Evolutionary conservation across 108 stramenopile species (phyloP).

Genomic region (Fragilaria radians): DNA sequence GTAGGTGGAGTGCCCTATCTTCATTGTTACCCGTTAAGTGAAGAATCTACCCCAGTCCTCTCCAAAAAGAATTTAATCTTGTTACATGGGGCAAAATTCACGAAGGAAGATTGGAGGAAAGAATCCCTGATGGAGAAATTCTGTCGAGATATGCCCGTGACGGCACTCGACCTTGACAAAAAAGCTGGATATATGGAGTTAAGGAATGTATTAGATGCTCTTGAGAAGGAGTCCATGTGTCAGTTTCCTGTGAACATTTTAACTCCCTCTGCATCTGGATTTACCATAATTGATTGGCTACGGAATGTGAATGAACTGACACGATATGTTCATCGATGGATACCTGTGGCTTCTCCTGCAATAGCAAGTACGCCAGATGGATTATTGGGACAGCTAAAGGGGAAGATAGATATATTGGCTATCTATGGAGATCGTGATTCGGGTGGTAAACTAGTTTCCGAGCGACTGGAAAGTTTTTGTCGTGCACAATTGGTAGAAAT

Average conservation of each 20-base stretch:
- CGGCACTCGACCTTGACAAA: slow-evolving; percentile 7
- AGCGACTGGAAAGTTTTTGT: slow-evolving; percentile 23
- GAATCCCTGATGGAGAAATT: slow-evolving; percentile 46
- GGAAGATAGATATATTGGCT: slow-evolving; percentile 35
- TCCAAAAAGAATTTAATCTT: slow-evolving; percentile 44
- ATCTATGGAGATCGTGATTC: slow-evolving; percentile 57
- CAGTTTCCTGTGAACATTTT: slow-evolving; percentile 36
- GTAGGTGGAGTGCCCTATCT: background rate
- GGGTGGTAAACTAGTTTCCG: slow-evolving; percentile 34
- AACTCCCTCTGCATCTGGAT: slow-evolving; percentile 73
- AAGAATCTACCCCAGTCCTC: too few species aligned
- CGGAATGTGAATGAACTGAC: slow-evolving; percentile 10
- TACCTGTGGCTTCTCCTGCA: slow-evolving; percentile 57
- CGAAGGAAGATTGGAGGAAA: slow-evolving; percentile 74
- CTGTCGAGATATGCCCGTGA: slow-evolving; percentile 23
- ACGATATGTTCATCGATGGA: slow-evolving; percentile 44
- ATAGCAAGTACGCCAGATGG: slow-evolving; percentile 22
- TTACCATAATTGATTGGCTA: slow-evolving; percentile 43
- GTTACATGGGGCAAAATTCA: slow-evolving; percentile 65
- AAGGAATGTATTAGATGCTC: slow-evolving; percentile 19
- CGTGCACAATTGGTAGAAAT: slow-evolving; percentile 49
- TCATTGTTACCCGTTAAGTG: background rate
- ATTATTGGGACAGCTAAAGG: background rate
- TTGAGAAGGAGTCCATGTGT: slow-evolving; percentile 17
- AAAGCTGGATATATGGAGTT: slow-evolving; percentile 31